Percentiles rank a stretch among this genome's conserved stretches.
Conservation (phyloP, 2,329 filamentous ascomycete genomes). For the Penicillium palitans region DNA sequence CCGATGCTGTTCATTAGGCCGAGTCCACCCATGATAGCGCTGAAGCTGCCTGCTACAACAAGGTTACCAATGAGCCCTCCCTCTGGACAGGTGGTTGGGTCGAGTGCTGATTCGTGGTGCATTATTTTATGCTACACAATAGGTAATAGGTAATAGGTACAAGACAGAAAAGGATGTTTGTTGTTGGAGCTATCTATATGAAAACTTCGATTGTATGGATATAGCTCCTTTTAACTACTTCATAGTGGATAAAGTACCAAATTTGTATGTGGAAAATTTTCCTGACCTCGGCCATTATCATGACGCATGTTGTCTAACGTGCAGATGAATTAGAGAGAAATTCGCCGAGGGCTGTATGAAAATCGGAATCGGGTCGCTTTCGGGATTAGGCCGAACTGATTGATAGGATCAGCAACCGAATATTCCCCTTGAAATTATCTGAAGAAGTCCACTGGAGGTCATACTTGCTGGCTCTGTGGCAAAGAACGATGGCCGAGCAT, state of each 20-base stretch:
- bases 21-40: constrained; percentile 43
- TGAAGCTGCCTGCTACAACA: constrained; percentile 46
- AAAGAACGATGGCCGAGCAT: constrained; percentile 1
- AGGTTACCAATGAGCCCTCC: constrained; percentile 46
- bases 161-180: background rate
- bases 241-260: background rate
- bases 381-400: background rate
- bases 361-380: background rate
- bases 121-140: constrained; percentile 8
- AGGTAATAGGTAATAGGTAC: background rate
- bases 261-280: background rate
- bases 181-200: background rate
- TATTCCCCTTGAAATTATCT: background rate
- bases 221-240: background rate
- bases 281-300: constrained; percentile 2
- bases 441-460: background rate
- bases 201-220: background rate
- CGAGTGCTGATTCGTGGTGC: constrained; percentile 16
- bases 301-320: background rate
- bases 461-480: background rate
- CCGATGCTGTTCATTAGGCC: constrained; percentile 45
- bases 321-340: background rate
- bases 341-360: constrained; percentile 1
- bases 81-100: constrained; percentile 37
- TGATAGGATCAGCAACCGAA: background rate